phyloP scores from a whole-genome alignment of 129 eudicot genomes.

The Artemisia annua region DNA sequence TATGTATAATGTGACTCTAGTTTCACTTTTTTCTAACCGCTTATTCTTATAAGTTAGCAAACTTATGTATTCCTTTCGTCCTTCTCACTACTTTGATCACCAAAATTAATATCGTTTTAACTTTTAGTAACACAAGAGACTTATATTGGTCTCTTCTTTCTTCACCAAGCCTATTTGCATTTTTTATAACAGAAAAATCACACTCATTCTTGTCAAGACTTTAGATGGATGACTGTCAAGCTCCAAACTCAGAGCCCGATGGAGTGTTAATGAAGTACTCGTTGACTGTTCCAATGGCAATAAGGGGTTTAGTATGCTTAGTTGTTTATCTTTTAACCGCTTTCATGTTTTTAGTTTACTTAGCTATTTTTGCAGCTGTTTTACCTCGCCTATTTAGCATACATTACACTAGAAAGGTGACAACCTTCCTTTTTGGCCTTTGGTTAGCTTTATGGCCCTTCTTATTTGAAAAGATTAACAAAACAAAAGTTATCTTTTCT shows the following conservation, averaged over 20 bases:
- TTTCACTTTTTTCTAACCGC: constrained; percentile 12
- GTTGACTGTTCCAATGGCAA: constrained; percentile 56
- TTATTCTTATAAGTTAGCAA: neutral
- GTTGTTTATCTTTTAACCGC: constrained; percentile 66
- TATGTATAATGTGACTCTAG: constrained; percentile 20
- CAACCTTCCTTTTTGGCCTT: constrained; percentile 59
- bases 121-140: neutral
- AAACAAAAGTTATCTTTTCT: constrained; percentile 69
- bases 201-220: constrained; percentile 12
- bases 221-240: constrained; percentile 45
- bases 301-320: constrained; percentile 71
- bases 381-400: constrained; percentile 61
- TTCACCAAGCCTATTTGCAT: constrained; percentile 13
- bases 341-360: constrained; percentile 58
- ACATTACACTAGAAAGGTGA: constrained; percentile 62
- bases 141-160: neutral
- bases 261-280: constrained; percentile 46
- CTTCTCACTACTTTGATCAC: neutral
- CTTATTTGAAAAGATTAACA: constrained; percentile 81
- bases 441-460: constrained; percentile 94
- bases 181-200: constrained; percentile 5
- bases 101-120: neutral
- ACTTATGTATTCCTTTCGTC: neutral
- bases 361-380: constrained; percentile 50
- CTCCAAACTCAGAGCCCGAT: neutral